A percentile compares a stretch with the other conserved stretches of the same genome.
Conservation (phyloP, 1,284 basidiomycete genomes). For the Leccinum pallidistipes region DNA sequence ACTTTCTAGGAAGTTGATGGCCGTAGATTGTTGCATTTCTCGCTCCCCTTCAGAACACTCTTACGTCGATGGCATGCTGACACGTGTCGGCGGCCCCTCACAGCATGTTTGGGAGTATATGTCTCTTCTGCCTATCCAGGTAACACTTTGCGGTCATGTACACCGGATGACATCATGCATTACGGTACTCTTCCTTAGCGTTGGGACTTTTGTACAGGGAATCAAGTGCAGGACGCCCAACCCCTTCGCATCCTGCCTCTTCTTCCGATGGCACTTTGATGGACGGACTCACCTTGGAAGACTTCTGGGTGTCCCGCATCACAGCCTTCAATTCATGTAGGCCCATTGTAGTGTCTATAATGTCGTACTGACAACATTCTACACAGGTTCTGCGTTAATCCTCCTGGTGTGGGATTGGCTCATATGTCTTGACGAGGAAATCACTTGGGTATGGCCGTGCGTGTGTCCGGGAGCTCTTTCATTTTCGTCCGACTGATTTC, state of each 20-base stretch:
- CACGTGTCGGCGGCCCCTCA: not conserved
- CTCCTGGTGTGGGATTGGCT: conserved; percentile 16
- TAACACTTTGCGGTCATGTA: not conserved
- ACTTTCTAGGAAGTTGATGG: not conserved
- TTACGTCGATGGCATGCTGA: not conserved
- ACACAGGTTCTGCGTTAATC: conserved; percentile 6
- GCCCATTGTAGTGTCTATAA: not conserved
- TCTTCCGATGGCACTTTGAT: conserved; percentile 4
- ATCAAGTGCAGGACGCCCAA: not conserved
- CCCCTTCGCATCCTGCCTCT: not conserved
- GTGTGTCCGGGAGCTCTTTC: not conserved
- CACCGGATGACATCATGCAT: not conserved
- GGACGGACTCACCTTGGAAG: conserved; percentile 2
- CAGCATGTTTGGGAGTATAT: not conserved
- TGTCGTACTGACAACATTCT: not conserved
- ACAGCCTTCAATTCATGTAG: conserved; percentile 15
- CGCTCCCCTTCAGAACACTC: not conserved
- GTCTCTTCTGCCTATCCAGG: not conserved
- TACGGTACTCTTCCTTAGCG: not conserved
- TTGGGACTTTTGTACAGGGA: conserved; percentile 1
- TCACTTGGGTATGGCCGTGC: conserved; percentile 16
- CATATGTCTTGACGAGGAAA: conserved; percentile 13
- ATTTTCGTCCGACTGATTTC: not conserved
- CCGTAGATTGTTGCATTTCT: not conserved
- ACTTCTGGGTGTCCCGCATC: conserved; percentile 11